Conservation (phyloP, 495 filamentous ascomycete species). For the Lasiosphaeria miniovina region DNA sequence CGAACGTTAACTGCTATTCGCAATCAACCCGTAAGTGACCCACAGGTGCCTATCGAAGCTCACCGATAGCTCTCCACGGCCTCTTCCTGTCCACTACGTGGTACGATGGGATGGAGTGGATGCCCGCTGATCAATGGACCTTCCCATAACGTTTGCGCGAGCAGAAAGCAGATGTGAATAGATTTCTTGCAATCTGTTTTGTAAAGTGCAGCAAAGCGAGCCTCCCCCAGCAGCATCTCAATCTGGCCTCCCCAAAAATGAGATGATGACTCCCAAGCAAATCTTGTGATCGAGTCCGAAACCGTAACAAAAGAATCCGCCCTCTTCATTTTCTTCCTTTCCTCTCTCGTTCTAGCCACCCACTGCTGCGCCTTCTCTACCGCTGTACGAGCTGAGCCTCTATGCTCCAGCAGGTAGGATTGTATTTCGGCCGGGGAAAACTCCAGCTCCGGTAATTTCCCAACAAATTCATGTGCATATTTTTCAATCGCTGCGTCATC, state of each 20-base stretch:
- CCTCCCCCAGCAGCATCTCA: too few species aligned
- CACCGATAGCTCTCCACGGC: neutral
- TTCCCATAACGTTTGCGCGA: neutral
- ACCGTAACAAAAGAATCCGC: conserved; percentile 1
- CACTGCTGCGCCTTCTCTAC: conserved; percentile 13
- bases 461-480: conserved; percentile 10
- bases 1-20: neutral
- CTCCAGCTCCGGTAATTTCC: conserved; percentile 6
- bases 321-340: conserved; percentile 12
- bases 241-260: too few species aligned
- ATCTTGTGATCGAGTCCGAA: too few species aligned
- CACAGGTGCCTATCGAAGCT: neutral
- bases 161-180: too few species aligned
- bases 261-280: too few species aligned
- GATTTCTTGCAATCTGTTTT: too few species aligned
- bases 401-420: conserved; percentile 11
- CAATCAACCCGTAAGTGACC: neutral
- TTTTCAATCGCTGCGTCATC: conserved; percentile 4
- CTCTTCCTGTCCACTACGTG: neutral
- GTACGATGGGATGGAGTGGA: neutral
- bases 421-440: conserved; percentile 15
- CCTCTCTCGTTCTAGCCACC: conserved; percentile 10
- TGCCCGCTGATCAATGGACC: neutral
- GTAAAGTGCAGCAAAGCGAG: too few species aligned
- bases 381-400: conserved; percentile 8